These are phyloP conservation scores for Entamoeba nuttalli DNA, from an alignment of 208 protist species.

Conservation along the genomic window DNA sequence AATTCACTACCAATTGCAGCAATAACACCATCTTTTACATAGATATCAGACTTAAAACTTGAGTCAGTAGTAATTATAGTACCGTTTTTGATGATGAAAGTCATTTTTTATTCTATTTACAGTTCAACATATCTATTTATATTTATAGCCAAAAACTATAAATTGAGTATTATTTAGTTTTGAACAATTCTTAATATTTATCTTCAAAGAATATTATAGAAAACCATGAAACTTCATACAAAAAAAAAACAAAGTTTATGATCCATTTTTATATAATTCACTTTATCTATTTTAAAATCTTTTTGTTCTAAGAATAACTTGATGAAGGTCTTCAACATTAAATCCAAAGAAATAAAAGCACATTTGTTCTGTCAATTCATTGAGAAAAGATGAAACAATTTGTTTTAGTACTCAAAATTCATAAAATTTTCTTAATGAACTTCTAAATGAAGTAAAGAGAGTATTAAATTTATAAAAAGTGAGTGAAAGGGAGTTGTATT, in stretches of 20 bases:
- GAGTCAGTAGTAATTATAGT: conserved; percentile 51
- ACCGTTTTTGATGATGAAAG: conserved; percentile 42
- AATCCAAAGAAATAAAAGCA: neutral
- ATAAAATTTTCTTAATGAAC: neutral
- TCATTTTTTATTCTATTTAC: no score
- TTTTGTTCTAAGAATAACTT: neutral
- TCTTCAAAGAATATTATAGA: no score
- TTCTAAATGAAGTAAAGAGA: neutral
- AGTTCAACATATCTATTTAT: no score
- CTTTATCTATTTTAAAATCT: no score
- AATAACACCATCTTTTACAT: conserved; percentile 42
- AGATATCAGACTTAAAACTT: conserved; percentile 45
- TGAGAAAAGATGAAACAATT: neutral
- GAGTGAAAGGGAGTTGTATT: neutral
- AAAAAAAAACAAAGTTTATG: no score
- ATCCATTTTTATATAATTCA: no score
- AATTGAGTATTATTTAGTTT: no score
- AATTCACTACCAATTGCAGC: conserved; percentile 22
- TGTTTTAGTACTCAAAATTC: neutral
- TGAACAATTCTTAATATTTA: no score
- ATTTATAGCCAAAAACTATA: no score
- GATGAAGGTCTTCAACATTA: neutral
- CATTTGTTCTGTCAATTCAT: neutral
- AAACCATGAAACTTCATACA: no score
- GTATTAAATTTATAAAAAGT: neutral